Base-by-base conservation (phyloP, 2,329 filamentous ascomycete genomes). In the Diaporthe vaccinii region DNA sequence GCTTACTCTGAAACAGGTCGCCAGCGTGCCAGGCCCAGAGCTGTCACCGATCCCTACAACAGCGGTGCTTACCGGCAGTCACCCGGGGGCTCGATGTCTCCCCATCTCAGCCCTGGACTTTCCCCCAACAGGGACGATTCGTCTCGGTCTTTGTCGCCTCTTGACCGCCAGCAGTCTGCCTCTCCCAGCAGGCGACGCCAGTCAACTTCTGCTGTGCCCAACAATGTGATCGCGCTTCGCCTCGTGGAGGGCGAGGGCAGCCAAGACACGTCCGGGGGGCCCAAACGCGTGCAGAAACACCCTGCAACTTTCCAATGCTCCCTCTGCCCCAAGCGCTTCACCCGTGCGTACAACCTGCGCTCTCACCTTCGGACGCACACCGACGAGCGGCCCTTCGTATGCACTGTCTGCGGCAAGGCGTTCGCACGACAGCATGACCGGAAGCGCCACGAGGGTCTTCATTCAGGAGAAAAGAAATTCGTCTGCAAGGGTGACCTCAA, bases 381-480 rank as follows among this genome's bases (percentile, higher is more conserved):
- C 0, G 97, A 99, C 81, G 97, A 99, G 86, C 91, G 97, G 65
- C 97, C 97, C 0, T 99, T 98, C 81, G 96, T 98, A 3, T 99
- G 97, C 82, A 98, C 95, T 0, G 95, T 98, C 12, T 99, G 97
- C 79, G 95, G 95, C 71, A 99, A 99, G 84, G 97, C 97, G 0
- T 99, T 99, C 85, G 97, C 97, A 8, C 93, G 97, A 36, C 97
- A 99, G 82, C 97, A 99, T 82, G 97, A 99, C 83, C 93, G 97
- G 61, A 99, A 99, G 85, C 93, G 97, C 53, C 97, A 99, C 84
- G 97, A 99, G 85, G 96, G 96, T 53, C 87, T 99, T 57, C 97
- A 99, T 82, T 97, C 95, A 0, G 97, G 97, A 57, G 97, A 99
- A 86, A 99, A 98, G 91, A 98, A 98, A 82, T 99, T 98, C 82